A percentile compares a stretch with the other conserved stretches of the same genome.
These are phyloP conservation scores for Penicillium sp. DNA, from an alignment of 2,329 filamentous ascomycete species.

Conservation along the genomic window DNA sequence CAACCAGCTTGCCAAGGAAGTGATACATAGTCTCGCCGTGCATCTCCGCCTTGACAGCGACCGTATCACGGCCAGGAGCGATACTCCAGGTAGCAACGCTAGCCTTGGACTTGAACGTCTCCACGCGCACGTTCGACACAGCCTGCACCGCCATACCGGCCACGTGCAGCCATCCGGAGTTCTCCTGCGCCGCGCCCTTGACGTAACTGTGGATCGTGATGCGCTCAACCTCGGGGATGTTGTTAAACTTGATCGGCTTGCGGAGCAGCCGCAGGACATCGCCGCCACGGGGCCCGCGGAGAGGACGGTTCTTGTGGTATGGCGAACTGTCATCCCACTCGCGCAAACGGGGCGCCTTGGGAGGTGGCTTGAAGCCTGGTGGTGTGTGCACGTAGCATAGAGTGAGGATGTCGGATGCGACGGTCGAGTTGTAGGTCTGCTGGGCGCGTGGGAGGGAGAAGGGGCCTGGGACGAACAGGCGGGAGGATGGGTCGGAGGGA, in stretches of 20 bases:
- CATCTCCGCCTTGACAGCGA: constrained; percentile 74
- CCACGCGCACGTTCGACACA: constrained; percentile 75
- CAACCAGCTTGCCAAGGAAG: constrained; percentile 86
- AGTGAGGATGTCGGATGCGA: constrained; percentile 84
- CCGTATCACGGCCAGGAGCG: constrained; percentile 66
- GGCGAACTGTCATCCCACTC: constrained; percentile 88
- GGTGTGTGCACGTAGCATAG: constrained; percentile 84
- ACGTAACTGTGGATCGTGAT: constrained; percentile 79
- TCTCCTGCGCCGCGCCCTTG: constrained; percentile 66
- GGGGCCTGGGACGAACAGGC: constrained; percentile 85
- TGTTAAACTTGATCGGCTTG: constrained; percentile 71
- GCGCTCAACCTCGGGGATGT: constrained; percentile 78
- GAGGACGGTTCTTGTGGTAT: constrained; percentile 88
- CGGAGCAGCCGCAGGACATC: constrained; percentile 56
- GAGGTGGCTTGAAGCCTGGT: constrained; percentile 66
- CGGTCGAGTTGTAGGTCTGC: constrained; percentile 85
- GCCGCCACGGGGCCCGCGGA: constrained; percentile 79
- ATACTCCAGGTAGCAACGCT: constrained; percentile 77
- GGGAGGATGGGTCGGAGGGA: constrained; percentile 81
- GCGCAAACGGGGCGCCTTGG: constrained; percentile 68
- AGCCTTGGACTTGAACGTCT: constrained; percentile 67
- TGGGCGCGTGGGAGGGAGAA: constrained; percentile 85
- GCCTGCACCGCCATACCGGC: constrained; percentile 82
- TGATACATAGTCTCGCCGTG: constrained; percentile 80
- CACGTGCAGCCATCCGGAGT: constrained; percentile 75